These are phyloP conservation scores for Tephrocybe sp. DNA, from an alignment of 768 basidiomycete species.

Conservation along the genomic window DNA sequence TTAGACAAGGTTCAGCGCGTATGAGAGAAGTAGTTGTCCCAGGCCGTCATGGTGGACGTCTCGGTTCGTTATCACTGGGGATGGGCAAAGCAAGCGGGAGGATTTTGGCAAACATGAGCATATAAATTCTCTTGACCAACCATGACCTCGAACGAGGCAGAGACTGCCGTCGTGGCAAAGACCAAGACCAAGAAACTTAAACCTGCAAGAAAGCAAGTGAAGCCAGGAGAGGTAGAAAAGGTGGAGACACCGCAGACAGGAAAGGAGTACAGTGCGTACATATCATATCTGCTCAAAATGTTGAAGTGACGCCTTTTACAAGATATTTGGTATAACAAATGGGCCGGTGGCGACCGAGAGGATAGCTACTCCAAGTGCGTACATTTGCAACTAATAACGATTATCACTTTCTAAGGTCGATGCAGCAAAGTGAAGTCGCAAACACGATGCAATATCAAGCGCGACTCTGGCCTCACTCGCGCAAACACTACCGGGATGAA, in stretches of 20 bases:
- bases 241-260: slow-evolving; percentile 88
- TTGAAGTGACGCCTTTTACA: slow-evolving; percentile 14
- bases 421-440: slow-evolving; percentile 90
- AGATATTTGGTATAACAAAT: slow-evolving; percentile 99
- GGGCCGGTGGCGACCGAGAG: slow-evolving; percentile 99
- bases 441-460: slow-evolving; percentile 85
- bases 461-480: slow-evolving; percentile 90
- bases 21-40: not conserved
- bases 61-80: not conserved
- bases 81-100: too few species aligned
- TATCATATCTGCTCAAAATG: not conserved
- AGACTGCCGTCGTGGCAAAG: slow-evolving; percentile 14
- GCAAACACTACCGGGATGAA: slow-evolving; percentile 92
- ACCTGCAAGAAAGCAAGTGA: slow-evolving; percentile 93
- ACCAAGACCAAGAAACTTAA: slow-evolving; percentile 63
- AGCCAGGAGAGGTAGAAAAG: slow-evolving; percentile 87
- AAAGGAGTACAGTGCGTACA: slow-evolving; percentile 88
- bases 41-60: slow-evolving; percentile 1
- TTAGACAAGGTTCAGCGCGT: not conserved
- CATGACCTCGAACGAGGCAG: slow-evolving; percentile 33
- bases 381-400: not conserved
- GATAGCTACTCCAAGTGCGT: slow-evolving; percentile 92
- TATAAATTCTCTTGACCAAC: slow-evolving; percentile 11
- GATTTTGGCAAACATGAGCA: slow-evolving; percentile 4
- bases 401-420: slow-evolving; percentile 10